Base-by-base conservation (phyloP, 1,139 yeast species). In the Pichia sp. region DNA sequence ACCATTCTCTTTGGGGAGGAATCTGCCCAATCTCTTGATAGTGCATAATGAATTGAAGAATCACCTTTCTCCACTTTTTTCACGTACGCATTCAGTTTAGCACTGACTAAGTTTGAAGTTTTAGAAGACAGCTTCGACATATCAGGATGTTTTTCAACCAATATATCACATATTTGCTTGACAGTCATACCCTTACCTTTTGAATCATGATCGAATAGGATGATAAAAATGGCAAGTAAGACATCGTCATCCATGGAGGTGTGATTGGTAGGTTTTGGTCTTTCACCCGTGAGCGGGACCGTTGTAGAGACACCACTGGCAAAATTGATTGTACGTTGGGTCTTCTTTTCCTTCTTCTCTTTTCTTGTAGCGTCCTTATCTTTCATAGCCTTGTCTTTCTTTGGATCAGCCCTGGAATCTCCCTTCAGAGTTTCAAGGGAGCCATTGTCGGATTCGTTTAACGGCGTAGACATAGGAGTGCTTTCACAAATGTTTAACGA, bases 1-100 rank as follows among this genome's bases (percentile, higher is more conserved):
- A 83, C 86, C 94, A 83, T 83, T 64, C 94, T 69, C 52, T 83
- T 79, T 32, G 94, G 94, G 5, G 85, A 77, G 13, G 88, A 85
- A 56, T 80, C 88, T 3, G 91, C 88, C 94, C 94, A 83, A 56
- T 82, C 91, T 60, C 94, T 70, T 3, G 86, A 77, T 35, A 83
- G 62, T 18, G 91, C 85, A 55, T 82, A 82, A 41, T 71, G 72
- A 51, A 83, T 66, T 33, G 74, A 70, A 44, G 75, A 67, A 54
- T 82, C 93, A 46, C 91, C 91, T 48, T 67, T 73, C 57, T 83
- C 93, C 22, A 82, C 85, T 50, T 87, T 69, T 54, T 83, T 83
- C 32, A 82, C 91, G 51, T 83, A 83, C 15, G 93, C 91, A 55
- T 83, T 83, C 49, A 83, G 63, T 53, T 83, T 83, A 12, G 94